phyloP scores from a whole-genome alignment of 495 filamentous ascomycete species.

The Hamigera avellanea region DNA sequence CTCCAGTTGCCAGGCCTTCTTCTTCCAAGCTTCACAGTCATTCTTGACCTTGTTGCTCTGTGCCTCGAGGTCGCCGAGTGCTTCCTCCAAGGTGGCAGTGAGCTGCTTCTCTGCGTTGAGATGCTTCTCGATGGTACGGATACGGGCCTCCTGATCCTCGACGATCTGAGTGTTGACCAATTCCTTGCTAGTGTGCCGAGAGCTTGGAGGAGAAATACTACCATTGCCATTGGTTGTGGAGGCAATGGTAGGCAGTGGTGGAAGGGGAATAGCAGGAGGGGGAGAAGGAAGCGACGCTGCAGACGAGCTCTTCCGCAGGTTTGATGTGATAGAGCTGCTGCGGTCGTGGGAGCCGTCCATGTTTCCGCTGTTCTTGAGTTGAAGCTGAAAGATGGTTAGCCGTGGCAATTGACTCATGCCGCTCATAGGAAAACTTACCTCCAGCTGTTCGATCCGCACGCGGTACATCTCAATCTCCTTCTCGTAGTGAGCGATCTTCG shows the following conservation, averaged over 20 bases:
- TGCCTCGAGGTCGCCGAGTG: slow-evolving; percentile 80
- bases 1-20: slow-evolving; percentile 67
- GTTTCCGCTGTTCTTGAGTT: slow-evolving; percentile 31
- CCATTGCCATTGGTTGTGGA: slow-evolving; percentile 23
- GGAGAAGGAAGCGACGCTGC: slow-evolving; percentile 81
- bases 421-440: slow-evolving; percentile 16
- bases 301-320: slow-evolving; percentile 77
- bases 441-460: slow-evolving; percentile 38
- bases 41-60: slow-evolving; percentile 75
- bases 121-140: slow-evolving; percentile 94
- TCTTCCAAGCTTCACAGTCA: slow-evolving; percentile 84
- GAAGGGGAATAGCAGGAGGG: slow-evolving; percentile 90
- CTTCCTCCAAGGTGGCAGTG: slow-evolving; percentile 87
- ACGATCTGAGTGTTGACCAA: slow-evolving; percentile 49
- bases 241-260: slow-evolving; percentile 38
- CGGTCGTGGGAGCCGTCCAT: slow-evolving; percentile 42
- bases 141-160: slow-evolving; percentile 90
- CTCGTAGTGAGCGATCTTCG: slow-evolving; percentile 32
- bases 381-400: slow-evolving; percentile 20
- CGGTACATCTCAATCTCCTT: slow-evolving; percentile 41
- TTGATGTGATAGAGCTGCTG: slow-evolving; percentile 65
- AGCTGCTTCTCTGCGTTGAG: slow-evolving; percentile 93
- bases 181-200: slow-evolving; percentile 73
- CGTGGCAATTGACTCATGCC: background rate
- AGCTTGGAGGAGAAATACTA: slow-evolving; percentile 34